These are phyloP conservation scores for Cyanodermella asteris DNA, from an alignment of 2,329 filamentous ascomycete genomes.

Conservation along the genomic window DNA sequence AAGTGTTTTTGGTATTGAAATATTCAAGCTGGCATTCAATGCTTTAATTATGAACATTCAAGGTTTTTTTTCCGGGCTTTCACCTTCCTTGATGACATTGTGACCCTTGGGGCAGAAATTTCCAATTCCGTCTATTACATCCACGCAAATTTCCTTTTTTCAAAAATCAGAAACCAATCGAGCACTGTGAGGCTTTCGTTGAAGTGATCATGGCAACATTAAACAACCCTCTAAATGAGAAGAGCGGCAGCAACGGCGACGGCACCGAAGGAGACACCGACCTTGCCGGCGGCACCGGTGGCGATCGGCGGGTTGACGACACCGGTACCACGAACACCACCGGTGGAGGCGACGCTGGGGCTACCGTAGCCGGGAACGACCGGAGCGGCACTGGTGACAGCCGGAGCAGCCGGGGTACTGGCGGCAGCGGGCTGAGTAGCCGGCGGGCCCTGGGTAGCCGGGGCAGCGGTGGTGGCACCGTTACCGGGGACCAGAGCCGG, in stretches of 20 bases:
- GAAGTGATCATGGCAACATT: too few relatives aligned
- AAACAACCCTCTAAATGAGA: too few relatives aligned
- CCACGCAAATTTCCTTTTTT: too few relatives aligned
- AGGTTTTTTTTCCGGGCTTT: too few relatives aligned
- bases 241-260: constrained; percentile 4
- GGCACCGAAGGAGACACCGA: constrained; percentile 1
- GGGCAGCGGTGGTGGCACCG: constrained; percentile 1
- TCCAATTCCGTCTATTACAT: too few relatives aligned
- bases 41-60: too few relatives aligned
- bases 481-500: not conserved
- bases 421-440: constrained; percentile 2
- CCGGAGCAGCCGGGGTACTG: constrained; percentile 1
- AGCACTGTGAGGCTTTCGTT: too few relatives aligned
- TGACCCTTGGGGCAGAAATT: too few relatives aligned
- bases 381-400: not conserved
- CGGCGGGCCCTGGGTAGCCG: not conserved
- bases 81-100: too few relatives aligned
- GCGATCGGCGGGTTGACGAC: constrained; percentile 1
- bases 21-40: too few relatives aligned
- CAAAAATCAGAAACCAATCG: too few relatives aligned
- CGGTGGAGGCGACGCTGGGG: constrained; percentile 1
- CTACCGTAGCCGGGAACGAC: constrained; percentile 1
- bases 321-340: not conserved
- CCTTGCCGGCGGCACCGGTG: constrained; percentile 5
- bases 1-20: too few relatives aligned